A percentile compares a stretch with the other conserved stretches of the same genome.
Evolutionary conservation across 208 protist genomes (phyloP).

Genomic region (Phytomonas sp.): DNA sequence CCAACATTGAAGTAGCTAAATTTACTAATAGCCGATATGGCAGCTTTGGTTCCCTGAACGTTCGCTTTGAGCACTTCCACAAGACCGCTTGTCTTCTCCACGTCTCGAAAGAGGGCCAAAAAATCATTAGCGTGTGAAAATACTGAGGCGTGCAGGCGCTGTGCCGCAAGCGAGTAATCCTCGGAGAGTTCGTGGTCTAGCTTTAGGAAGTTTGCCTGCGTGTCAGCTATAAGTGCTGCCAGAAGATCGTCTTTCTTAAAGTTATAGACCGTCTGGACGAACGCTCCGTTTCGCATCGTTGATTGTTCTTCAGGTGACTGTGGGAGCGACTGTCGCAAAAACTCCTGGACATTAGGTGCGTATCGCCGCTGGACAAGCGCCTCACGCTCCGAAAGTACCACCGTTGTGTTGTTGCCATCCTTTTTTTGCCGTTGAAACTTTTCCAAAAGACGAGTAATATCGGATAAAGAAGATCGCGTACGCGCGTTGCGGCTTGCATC

Average conservation of each 20-base stretch:
- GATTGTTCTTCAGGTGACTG: constrained; percentile 11
- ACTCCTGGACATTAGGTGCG: constrained; percentile 26
- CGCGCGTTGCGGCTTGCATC: neutral
- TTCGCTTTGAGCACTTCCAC: constrained; percentile 76
- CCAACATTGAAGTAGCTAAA: constrained; percentile 39
- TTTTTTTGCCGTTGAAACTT: constrained; percentile 18
- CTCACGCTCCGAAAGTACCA: constrained; percentile 38
- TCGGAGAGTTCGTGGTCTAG: constrained; percentile 68
- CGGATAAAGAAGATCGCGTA: neutral
- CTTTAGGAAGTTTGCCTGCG: constrained; percentile 54
- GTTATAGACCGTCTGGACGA: constrained; percentile 11
- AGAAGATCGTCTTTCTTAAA: constrained; percentile 75
- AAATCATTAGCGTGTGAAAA: constrained; percentile 74
- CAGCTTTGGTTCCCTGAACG: constrained; percentile 75
- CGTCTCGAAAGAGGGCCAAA: constrained; percentile 73
- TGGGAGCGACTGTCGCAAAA: neutral
- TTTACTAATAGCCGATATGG: constrained; percentile 72
- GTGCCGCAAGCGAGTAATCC: constrained; percentile 58
- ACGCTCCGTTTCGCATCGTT: neutral
- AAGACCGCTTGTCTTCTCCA: constrained; percentile 53
- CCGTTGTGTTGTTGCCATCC: constrained; percentile 10
- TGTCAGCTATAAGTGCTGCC: constrained; percentile 39
- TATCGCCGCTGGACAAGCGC: constrained; percentile 40
- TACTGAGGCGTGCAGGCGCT: constrained; percentile 54
- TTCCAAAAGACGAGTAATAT: neutral